Base-by-base conservation (phyloP, 805 yeast species). In the Starmerella lactis-condensi region DNA sequence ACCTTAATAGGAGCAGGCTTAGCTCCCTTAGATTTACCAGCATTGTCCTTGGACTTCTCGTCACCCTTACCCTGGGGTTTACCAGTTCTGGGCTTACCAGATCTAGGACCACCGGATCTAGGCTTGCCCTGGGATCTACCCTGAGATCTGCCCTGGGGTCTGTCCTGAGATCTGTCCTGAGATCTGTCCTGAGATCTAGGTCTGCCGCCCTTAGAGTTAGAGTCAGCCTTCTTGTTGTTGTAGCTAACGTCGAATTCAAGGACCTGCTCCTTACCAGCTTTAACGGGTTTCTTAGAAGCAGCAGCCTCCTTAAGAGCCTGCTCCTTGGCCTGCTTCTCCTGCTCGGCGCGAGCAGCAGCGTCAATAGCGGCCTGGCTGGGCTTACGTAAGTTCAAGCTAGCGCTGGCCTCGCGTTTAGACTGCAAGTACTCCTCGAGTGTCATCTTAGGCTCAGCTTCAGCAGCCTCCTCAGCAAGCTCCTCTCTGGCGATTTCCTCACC, bases 391-490 rank as follows among this genome's bases (percentile, higher is more conserved):
- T 47, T 42, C 30, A 52, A 33, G 26, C 30, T 22, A 24, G 31
- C 35, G 24, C 30, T 34, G 26, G 24, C 56, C 45, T 61, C 57
- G 60, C 75, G 81, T 35, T 34, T 38, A 32, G 24, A 26, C 36
- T 40, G 27, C 56, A 81, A 69, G 75, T 77, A 85, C 51, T 82
- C 91, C 50, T 73, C 81, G 51, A 78, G 71, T 37, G 94, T 75
- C 26, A 38, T 30, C 28, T 22, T 33, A 42, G 64, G 65, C 36
- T 61, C 64, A 15, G 31, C 35, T 6, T 17, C 28, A 37, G 53
- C 64, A 38, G 54, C 64, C 21, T 43, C 58, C 22, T 46, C 53
- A 40, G 52, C 60, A 40, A 55, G 58, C 37, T 54, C 62, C 26
- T 31, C 49, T 32, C 45, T 57, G 30, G 39, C 49, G 30, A 53